Conservation (phyloP, 176 grass and related monocot genomes). For the Echinochloa phyllopogon region DNA sequence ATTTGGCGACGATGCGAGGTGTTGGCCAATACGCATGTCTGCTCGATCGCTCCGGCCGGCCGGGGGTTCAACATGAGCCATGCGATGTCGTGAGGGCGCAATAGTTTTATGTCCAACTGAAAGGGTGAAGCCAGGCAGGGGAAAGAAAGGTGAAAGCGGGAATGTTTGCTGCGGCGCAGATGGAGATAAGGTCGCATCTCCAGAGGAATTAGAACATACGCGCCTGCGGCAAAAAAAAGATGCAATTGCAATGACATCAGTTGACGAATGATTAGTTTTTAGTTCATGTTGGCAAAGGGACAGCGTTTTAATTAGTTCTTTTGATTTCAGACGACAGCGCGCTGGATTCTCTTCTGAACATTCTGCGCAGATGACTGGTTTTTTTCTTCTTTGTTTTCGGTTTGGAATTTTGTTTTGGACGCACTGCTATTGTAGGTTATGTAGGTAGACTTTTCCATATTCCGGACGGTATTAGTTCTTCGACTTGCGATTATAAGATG, state of each 20-base stretch:
- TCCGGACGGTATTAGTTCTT: slow-evolving; percentile 8
- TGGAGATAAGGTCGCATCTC: slow-evolving; percentile 57
- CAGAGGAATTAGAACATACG: slow-evolving; percentile 21
- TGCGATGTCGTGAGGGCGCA: slow-evolving; percentile 1
- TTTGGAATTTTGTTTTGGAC: not conserved
- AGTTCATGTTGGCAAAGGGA: too few species aligned
- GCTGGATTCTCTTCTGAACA: not conserved
- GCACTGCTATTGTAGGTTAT: not conserved
- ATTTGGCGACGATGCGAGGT: slow-evolving; percentile 35
- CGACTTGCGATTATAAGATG: slow-evolving; percentile 19
- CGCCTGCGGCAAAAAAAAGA: not conserved
- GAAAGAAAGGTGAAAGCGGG: slow-evolving; percentile 20
- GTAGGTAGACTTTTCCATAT: not conserved
- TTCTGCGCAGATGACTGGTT: not conserved
- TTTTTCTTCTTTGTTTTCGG: not conserved
- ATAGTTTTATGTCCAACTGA: slow-evolving; percentile 30
- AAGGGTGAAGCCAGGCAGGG: not conserved
- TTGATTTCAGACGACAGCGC: not conserved
- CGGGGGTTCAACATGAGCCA: slow-evolving; percentile 29
- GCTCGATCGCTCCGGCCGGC: too few species aligned
- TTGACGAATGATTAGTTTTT: not conserved
- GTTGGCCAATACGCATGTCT: slow-evolving; percentile 34
- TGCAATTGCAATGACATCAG: slow-evolving; percentile 24
- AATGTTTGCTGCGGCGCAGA: slow-evolving; percentile 49
- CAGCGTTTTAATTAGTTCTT: not conserved